Percentiles rank a stretch among this genome's conserved stretches.
phyloP scores from a whole-genome alignment of 768 basidiomycete species.

The Boletales sp. region DNA sequence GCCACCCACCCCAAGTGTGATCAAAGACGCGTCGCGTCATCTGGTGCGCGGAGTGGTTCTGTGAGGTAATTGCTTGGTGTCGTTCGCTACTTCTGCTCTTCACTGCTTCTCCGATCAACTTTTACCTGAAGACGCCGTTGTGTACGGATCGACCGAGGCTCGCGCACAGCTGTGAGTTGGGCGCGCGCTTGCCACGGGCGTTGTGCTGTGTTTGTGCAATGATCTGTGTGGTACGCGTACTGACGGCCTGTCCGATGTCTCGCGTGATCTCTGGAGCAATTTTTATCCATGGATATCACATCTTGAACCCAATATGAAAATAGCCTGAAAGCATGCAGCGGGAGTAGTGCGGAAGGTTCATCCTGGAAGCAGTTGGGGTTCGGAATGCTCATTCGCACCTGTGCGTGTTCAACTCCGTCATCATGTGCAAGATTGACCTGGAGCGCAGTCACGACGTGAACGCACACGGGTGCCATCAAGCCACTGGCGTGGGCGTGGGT shows the following conservation, averaged over 20 bases:
- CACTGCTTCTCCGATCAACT: slow-evolving; percentile 9
- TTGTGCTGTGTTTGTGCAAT: too few species aligned
- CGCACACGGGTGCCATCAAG: too few species aligned
- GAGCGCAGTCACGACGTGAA: too few species aligned
- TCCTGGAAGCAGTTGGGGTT: neutral
- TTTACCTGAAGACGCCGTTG: slow-evolving; percentile 7
- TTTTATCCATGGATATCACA: neutral
- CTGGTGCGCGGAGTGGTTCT: slow-evolving; percentile 4
- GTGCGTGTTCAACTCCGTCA: neutral
- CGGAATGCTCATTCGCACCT: neutral
- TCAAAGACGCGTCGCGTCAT: neutral
- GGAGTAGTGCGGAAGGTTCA: neutral
- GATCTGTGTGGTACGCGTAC: too few species aligned
- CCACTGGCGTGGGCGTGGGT: too few species aligned
- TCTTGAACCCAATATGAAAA: neutral
- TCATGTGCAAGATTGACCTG: too few species aligned
- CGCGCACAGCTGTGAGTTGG: too few species aligned
- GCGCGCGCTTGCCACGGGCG: too few species aligned
- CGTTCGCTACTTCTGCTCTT: slow-evolving; percentile 4
- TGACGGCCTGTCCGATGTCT: too few species aligned
- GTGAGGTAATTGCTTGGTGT: slow-evolving; percentile 7
- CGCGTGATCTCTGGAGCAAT: neutral
- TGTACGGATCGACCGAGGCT: neutral
- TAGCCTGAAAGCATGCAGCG: neutral
- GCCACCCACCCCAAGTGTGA: neutral